Conservation (phyloP, 192 early-diverging fungal species). For the Allomyces javanicus region DNA sequence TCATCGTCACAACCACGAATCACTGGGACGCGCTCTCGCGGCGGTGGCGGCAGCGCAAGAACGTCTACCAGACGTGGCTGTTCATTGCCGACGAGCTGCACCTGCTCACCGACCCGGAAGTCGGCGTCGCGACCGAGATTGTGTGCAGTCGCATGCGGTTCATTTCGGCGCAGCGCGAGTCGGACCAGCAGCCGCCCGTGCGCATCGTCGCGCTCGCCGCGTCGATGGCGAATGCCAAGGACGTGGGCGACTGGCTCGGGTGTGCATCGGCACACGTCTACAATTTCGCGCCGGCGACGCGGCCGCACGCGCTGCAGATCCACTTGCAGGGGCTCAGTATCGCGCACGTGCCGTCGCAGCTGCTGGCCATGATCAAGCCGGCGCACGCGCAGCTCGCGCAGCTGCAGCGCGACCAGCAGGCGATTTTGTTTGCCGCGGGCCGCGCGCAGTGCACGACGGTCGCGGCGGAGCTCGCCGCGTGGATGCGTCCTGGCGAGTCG, state of each 20-base stretch:
- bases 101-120: slow-evolving; percentile 26
- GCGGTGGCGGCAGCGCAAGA: slow-evolving; percentile 85
- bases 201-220: slow-evolving; percentile 83
- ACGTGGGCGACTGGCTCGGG: slow-evolving; percentile 95
- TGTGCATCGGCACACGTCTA: slow-evolving; percentile 54
- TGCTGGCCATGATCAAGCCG: slow-evolving; percentile 84
- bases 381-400: slow-evolving; percentile 44
- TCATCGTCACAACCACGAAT: slow-evolving; percentile 69
- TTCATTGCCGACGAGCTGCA: slow-evolving; percentile 91
- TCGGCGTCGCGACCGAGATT: slow-evolving; percentile 15
- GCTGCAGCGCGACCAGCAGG: slow-evolving; percentile 41
- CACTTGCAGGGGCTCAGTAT: slow-evolving; percentile 82
- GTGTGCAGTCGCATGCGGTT: slow-evolving; percentile 74
- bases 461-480: slow-evolving; percentile 65
- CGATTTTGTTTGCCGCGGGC: slow-evolving; percentile 83
- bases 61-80: slow-evolving; percentile 71
- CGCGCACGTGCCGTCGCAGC: slow-evolving; percentile 82
- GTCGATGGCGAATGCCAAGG: slow-evolving; percentile 89
- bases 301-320: slow-evolving; percentile 85
- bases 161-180: slow-evolving; percentile 40
- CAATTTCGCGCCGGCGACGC: slow-evolving; percentile 86
- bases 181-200: slow-evolving; percentile 43
- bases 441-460: slow-evolving; percentile 73
- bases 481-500: slow-evolving; percentile 51
- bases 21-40: slow-evolving; percentile 92